Evolutionary conservation across 768 basidiomycete genomes (phyloP).

Genomic region (Lentinula sp.): DNA sequence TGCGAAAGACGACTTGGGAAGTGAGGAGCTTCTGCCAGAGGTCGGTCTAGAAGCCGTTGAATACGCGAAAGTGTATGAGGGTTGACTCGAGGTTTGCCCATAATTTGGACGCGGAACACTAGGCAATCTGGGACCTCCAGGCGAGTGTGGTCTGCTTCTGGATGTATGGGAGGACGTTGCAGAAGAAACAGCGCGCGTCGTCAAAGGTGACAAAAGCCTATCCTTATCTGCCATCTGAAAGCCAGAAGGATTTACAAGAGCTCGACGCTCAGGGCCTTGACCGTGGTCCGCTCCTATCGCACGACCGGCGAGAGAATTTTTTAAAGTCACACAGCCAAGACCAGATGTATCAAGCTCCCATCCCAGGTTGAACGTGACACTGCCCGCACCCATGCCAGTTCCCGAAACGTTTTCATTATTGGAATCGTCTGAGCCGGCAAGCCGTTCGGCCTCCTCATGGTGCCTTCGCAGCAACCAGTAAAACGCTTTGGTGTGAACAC

Average conservation of each 20-base stretch:
- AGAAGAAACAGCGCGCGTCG: slow-evolving; percentile 10
- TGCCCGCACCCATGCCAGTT: slow-evolving; percentile 15
- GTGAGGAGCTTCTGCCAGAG: background rate
- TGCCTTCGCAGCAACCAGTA: slow-evolving; percentile 80
- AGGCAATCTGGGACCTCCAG: background rate
- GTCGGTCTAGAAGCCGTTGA: slow-evolving; percentile 33
- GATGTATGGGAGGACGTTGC: slow-evolving; percentile 18
- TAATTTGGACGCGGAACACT: background rate
- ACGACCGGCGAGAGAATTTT: slow-evolving; percentile 18
- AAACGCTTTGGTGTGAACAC: slow-evolving; percentile 80
- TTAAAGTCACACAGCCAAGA: slow-evolving; percentile 14
- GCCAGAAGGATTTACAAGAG: background rate
- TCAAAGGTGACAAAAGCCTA: slow-evolving; percentile 4
- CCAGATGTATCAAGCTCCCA: slow-evolving; percentile 29
- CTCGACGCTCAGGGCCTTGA: background rate
- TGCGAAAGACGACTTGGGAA: slow-evolving; percentile 1
- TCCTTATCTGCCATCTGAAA: slow-evolving; percentile 18
- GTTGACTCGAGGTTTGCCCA: background rate
- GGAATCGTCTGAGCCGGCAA: slow-evolving; percentile 25
- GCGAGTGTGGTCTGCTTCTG: background rate
- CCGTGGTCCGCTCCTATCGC: slow-evolving; percentile 8
- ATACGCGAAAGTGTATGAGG: background rate
- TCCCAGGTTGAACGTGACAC: slow-evolving; percentile 28
- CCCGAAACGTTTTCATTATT: slow-evolving; percentile 8
- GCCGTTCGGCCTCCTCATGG: slow-evolving; percentile 58